Conservation (phyloP, 2,329 filamentous ascomycete species). For the Ceratocystis ficicola region DNA sequence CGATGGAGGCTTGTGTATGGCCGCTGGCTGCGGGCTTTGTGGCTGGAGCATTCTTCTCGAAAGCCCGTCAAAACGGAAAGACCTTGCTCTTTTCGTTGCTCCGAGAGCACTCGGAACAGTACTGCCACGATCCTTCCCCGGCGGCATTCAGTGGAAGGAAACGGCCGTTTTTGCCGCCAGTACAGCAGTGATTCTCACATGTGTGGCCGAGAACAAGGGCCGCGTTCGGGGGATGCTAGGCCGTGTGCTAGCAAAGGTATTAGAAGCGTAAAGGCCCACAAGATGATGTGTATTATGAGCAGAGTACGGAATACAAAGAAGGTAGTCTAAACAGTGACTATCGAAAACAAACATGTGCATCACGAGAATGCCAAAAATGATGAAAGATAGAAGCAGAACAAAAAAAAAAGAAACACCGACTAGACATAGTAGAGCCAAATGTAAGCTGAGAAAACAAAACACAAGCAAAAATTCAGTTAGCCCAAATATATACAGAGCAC, state of each 20-base stretch:
- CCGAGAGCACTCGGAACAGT: conserved; percentile 65
- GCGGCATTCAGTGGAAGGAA: conserved; percentile 55
- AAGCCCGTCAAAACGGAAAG: conserved; percentile 50
- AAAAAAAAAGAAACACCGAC: not conserved
- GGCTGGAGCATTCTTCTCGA: conserved; percentile 75
- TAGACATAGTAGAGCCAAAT: not conserved
- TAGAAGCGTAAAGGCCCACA: conserved; percentile 29
- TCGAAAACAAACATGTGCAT: not conserved
- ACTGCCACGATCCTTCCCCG: conserved; percentile 44
- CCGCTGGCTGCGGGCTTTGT: conserved; percentile 59
- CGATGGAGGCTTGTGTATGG: conserved; percentile 56
- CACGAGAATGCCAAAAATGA: not conserved
- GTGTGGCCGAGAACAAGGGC: conserved; percentile 47
- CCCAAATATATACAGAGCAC: not conserved
- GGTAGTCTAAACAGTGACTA: not conserved
- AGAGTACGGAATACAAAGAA: not conserved
- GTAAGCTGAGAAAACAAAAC: not conserved
- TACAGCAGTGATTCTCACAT: conserved; percentile 58
- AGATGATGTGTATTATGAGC: not conserved
- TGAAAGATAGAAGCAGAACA: not conserved
- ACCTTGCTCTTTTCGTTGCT: conserved; percentile 69
- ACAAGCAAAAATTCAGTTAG: not conserved
- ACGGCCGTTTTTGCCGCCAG: conserved; percentile 53
- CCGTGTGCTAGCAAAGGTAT: conserved; percentile 41
- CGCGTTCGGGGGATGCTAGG: conserved; percentile 59